These are phyloP conservation scores for Annulohypoxylon bovei DNA, from an alignment of 495 filamentous ascomycete species.

Conservation along the genomic window DNA sequence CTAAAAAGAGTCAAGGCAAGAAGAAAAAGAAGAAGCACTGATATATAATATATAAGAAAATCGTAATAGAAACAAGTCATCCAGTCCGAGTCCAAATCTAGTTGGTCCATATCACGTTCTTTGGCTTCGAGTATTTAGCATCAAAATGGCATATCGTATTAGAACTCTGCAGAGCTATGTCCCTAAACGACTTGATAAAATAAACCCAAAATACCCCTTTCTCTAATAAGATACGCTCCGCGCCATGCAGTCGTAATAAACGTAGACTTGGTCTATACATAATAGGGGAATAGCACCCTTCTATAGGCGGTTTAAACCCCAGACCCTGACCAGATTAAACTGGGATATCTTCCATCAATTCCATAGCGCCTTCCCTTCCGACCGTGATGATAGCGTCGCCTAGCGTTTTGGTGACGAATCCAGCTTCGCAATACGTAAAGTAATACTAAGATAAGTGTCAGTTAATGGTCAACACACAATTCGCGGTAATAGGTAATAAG, in stretches of 20 bases:
- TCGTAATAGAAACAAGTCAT: neutral
- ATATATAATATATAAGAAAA: neutral
- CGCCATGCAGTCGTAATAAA: neutral
- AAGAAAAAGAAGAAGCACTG: constrained; percentile 47
- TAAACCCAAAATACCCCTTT: neutral
- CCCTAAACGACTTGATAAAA: neutral
- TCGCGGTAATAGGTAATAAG: constrained; percentile 11
- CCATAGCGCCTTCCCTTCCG: constrained; percentile 71
- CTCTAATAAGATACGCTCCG: neutral
- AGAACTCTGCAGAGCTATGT: neutral
- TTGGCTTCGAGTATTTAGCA: neutral
- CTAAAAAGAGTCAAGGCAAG: constrained; percentile 46
- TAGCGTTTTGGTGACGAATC: constrained; percentile 73
- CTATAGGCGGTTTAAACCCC: neutral
- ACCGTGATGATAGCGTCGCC: constrained; percentile 75
- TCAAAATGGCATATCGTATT: neutral
- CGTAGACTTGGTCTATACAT: neutral
- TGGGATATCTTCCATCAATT: constrained; percentile 73
- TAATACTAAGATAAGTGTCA: constrained; percentile 63
- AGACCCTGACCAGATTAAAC: constrained; percentile 47
- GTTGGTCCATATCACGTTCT: neutral
- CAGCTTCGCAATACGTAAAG: constrained; percentile 77
- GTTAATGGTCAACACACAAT: neutral
- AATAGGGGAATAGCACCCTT: neutral
- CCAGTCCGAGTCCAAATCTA: neutral